Evolutionary conservation across 106 monocot genomes (phyloP).

Genomic region (Dendrobium officinale): DNA sequence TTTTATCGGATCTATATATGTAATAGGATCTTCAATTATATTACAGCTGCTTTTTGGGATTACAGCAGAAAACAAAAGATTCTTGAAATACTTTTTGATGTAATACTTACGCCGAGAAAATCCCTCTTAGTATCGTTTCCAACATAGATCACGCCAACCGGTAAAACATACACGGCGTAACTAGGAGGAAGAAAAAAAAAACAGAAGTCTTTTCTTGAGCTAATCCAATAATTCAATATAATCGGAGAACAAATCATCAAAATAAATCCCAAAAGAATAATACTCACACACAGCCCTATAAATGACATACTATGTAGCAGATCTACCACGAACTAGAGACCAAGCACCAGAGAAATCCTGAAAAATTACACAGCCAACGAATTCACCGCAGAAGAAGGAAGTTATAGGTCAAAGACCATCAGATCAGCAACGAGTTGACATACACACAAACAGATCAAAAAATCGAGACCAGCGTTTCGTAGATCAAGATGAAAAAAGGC

Average conservation of each 20-base stretch:
- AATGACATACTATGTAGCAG: neutral
- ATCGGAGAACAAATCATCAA: neutral
- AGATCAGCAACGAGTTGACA: neutral
- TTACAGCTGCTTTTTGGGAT: too few relatives aligned
- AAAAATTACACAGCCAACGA: neutral
- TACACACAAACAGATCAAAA: too few relatives aligned
- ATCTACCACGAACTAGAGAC: neutral
- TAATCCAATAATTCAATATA: neutral
- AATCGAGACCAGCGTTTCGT: too few relatives aligned
- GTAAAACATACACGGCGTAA: neutral
- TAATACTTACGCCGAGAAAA: too few relatives aligned
- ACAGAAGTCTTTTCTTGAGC: too few relatives aligned
- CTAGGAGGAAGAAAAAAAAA: neutral
- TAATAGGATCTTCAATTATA: too few relatives aligned
- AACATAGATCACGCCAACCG: neutral
- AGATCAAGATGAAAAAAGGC: neutral
- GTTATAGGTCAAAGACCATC: neutral
- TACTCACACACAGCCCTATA: neutral
- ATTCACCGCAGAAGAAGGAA: neutral
- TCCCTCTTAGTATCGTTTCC: neutral
- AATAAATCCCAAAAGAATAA: neutral
- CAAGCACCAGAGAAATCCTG: neutral
- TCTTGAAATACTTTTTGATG: too few relatives aligned
- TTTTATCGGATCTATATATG: too few relatives aligned
- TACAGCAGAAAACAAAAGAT: neutral